Evolutionary conservation across 164 flowering plant genomes (phyloP), one percentile per base, ranked within the genome.

Genomic region (Dillenia suffruticosa): DNA sequence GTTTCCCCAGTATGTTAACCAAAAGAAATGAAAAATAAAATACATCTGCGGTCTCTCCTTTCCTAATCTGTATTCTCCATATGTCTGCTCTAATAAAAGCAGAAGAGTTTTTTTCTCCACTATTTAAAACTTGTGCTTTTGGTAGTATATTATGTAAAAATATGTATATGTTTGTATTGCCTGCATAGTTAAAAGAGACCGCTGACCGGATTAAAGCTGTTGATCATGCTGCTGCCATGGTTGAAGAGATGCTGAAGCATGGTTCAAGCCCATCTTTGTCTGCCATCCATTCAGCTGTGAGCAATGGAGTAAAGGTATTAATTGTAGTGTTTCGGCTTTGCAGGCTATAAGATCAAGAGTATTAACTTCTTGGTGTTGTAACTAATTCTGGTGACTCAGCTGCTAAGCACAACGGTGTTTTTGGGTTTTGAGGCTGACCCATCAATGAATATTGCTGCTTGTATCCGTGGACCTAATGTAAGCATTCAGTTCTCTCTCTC

Each of bases 401-500:
- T 71, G 17, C 63, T 81, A 48, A 87, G 74, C 68, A 67, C 83
- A 12, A 81, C 82, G 73, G 83, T 89, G 54, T 88, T 64, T 77
- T 74, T 92, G 87, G 97, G 99, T 17, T 92, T 95, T 79, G 91
- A 89, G 43, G 63, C 89, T 52, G 94, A 87, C 57, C 96, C 90
- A 45, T 79, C 88, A 16, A 43, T 74, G 64, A 79, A 92, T 65
- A 81, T 95, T 72, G 80, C 79, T 64, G 79, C 94, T 71, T 86
- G 92, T 19, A 85, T 95, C 66, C 91, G 94, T 67, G 99, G 99
- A 52, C 99, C 97, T 79, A 88, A 86, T 80, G 99, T 95, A 72
- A 89, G 97, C 53, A 49, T 72, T 65, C 19, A 8, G 54, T 16
- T 63, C 56, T 19, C 8, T 16, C 51, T 54, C 7, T 46, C 8